Conservation (phyloP, 768 basidiomycete species). For the Leucocoprinus birnbaumii region DNA sequence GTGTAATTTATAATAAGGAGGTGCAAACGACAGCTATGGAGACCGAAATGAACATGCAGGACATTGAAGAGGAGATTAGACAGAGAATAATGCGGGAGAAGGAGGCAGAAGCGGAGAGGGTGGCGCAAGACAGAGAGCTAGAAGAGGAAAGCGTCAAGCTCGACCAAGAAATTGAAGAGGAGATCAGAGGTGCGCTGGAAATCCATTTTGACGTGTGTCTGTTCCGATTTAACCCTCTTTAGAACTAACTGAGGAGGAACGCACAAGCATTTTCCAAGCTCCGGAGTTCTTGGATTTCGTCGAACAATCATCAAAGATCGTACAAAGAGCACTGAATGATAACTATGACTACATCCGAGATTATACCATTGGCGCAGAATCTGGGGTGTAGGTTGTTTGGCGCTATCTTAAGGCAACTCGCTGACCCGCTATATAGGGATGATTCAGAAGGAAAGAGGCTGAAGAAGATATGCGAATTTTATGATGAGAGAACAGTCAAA, state of each 20-base stretch:
- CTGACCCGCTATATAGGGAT: slow-evolving; percentile 47
- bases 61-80: slow-evolving; percentile 72
- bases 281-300: slow-evolving; percentile 94
- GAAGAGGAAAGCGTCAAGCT: slow-evolving; percentile 83
- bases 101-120: slow-evolving; percentile 57
- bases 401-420: not conserved
- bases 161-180: slow-evolving; percentile 84
- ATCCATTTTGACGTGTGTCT: not conserved
- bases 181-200: slow-evolving; percentile 62
- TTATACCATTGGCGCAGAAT: slow-evolving; percentile 88
- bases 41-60: slow-evolving; percentile 38
- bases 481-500: slow-evolving; percentile 86
- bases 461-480: slow-evolving; percentile 93
- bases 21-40: slow-evolving; percentile 74
- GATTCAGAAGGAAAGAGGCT: slow-evolving; percentile 89
- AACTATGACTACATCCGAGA: slow-evolving; percentile 96
- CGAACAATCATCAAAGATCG: slow-evolving; percentile 91
- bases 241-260: slow-evolving; percentile 90
- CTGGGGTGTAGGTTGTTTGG: slow-evolving; percentile 60
- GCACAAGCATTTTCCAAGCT: slow-evolving; percentile 74
- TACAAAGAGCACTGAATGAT: slow-evolving; percentile 93
- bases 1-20: slow-evolving; percentile 81
- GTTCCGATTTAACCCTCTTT: slow-evolving; percentile 1
- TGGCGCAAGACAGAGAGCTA: slow-evolving; percentile 70
- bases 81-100: slow-evolving; percentile 66